Conservation (phyloP, 805 yeast genomes). For the Kregervanrija delftensis region DNA sequence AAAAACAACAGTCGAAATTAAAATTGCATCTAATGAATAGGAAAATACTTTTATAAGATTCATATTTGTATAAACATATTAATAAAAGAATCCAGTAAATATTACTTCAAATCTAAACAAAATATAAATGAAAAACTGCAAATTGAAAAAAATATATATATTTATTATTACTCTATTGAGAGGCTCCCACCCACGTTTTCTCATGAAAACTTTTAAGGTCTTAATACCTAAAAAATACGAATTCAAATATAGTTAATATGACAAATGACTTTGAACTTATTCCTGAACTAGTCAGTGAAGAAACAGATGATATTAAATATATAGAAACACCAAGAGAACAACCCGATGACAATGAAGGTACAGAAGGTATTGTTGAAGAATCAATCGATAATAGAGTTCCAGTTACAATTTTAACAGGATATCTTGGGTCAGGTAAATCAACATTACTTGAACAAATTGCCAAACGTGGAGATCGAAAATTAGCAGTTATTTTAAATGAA, state of each 20-base stretch:
- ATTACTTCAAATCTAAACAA: too few relatives aligned
- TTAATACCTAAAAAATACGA: background rate
- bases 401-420: constrained; percentile 89
- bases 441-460: constrained; percentile 77
- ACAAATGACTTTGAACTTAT: constrained; percentile 17
- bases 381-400: constrained; percentile 53
- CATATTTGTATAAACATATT: too few relatives aligned
- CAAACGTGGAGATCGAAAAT: constrained; percentile 55
- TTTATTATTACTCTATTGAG: background rate
- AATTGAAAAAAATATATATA: too few relatives aligned
- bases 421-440: constrained; percentile 90
- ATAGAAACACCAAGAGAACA: constrained; percentile 10
- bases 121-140: too few relatives aligned
- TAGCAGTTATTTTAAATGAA: constrained; percentile 89
- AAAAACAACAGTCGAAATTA: constrained; percentile 40
- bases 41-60: background rate
- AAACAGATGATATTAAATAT: constrained; percentile 19
- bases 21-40: constrained; percentile 16
- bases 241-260: background rate
- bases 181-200: too few relatives aligned
- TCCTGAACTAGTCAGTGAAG: constrained; percentile 23
- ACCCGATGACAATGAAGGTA: constrained; percentile 6
- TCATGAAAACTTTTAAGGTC: too few relatives aligned
- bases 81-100: too few relatives aligned
- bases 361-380: constrained; percentile 16